Evolutionary conservation across 2,329 filamentous ascomycete genomes (phyloP).

Genomic region (Pseudocercospora vitis): DNA sequence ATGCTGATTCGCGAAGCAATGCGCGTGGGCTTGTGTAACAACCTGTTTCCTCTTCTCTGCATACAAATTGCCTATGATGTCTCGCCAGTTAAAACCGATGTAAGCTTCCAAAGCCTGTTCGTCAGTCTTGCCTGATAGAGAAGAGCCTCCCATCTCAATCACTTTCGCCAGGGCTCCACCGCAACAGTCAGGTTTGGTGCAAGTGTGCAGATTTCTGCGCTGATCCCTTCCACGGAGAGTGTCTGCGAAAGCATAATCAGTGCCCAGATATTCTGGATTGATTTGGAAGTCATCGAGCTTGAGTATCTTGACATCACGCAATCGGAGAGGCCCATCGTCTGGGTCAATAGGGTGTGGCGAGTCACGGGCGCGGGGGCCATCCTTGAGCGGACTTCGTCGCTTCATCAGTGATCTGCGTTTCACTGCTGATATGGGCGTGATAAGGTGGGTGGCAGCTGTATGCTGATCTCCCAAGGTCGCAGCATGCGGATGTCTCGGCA

Average conservation of each 20-base stretch:
- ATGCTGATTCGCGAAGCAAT: conserved; percentile 69
- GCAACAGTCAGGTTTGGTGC: conserved; percentile 74
- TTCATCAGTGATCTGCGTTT: conserved; percentile 13
- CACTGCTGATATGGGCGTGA: conserved; percentile 10
- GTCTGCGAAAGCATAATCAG: conserved; percentile 71
- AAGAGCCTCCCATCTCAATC: conserved; percentile 46
- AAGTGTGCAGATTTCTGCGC: conserved; percentile 70
- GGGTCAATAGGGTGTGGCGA: conserved; percentile 31
- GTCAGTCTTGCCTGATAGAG: conserved; percentile 28
- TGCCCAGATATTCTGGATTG: conserved; percentile 71
- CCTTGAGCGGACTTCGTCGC: conserved; percentile 3
- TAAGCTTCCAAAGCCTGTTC: conserved; percentile 31
- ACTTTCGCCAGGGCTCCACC: conserved; percentile 69
- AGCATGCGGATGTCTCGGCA: background rate
- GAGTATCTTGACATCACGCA: conserved; percentile 59
- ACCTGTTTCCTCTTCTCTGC: conserved; percentile 62
- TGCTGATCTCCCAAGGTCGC: background rate
- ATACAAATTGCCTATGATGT: conserved; percentile 26
- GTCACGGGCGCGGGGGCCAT: conserved; percentile 14
- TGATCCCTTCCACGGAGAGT: conserved; percentile 70
- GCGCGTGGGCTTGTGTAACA: conserved; percentile 73
- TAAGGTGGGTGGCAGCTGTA: conserved; percentile 6
- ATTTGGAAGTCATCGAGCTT: conserved; percentile 75
- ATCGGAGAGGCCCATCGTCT: conserved; percentile 54
- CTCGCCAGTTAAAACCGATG: conserved; percentile 30